These are phyloP conservation scores for Lodderomyces metapsilosis DNA, from an alignment of 1,139 yeast genomes.

Conservation along the genomic window DNA sequence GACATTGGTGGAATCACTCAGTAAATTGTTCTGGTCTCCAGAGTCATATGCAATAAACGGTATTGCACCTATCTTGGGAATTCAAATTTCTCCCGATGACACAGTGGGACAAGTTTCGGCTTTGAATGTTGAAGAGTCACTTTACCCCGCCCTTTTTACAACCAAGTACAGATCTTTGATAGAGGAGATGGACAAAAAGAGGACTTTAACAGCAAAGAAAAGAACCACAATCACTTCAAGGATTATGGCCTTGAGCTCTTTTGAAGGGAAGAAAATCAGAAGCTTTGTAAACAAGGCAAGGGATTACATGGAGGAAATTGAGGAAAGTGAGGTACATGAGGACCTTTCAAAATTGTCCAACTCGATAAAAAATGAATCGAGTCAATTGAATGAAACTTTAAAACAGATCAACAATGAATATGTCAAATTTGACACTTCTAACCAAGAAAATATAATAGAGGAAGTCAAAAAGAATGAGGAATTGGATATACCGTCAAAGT, in stretches of 20 bases:
- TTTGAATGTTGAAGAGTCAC: slow-evolving; percentile 25
- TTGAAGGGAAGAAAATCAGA: slow-evolving; percentile 36
- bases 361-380: slow-evolving; percentile 18
- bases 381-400: slow-evolving; percentile 18
- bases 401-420: slow-evolving; percentile 19
- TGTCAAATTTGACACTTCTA: slow-evolving; percentile 22
- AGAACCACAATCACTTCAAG: slow-evolving; percentile 21
- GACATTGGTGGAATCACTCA: slow-evolving; percentile 31
- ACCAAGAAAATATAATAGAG: slow-evolving; percentile 22
- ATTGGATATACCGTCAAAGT: slow-evolving; percentile 19
- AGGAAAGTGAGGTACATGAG: slow-evolving; percentile 19
- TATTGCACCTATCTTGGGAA: slow-evolving; percentile 33
- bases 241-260: slow-evolving; percentile 31
- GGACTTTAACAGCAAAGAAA: slow-evolving; percentile 16
- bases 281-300: slow-evolving; percentile 24
- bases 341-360: slow-evolving; percentile 25
- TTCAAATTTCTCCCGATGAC: slow-evolving; percentile 29
- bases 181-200: slow-evolving; percentile 19
- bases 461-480: slow-evolving; percentile 10
- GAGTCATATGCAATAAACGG: slow-evolving; percentile 29
- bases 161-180: slow-evolving; percentile 20
- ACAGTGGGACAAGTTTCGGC: slow-evolving; percentile 16
- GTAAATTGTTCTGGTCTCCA: slow-evolving; percentile 40
- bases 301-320: slow-evolving; percentile 15
- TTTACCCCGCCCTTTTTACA: slow-evolving; percentile 34